phyloP scores from a whole-genome alignment of 495 filamentous ascomycete genomes.

The Chaetomium fimeti region DNA sequence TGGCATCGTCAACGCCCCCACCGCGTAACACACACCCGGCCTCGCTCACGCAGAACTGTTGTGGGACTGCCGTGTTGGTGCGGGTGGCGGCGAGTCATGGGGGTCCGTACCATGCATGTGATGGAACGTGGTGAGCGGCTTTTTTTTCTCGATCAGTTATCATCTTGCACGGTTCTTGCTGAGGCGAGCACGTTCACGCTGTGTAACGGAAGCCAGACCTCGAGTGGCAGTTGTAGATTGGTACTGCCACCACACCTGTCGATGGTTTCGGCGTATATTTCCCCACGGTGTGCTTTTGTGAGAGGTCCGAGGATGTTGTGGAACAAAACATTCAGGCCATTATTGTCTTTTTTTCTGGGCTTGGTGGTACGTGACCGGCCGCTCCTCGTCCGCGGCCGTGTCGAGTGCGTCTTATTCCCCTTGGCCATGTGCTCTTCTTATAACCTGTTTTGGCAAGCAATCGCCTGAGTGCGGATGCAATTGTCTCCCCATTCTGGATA shows the following conservation, averaged over 20 bases:
- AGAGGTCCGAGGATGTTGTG: background rate
- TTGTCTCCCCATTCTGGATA: background rate
- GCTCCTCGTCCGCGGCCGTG: background rate
- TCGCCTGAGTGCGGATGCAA: background rate
- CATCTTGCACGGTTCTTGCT: no score
- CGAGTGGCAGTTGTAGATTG: background rate
- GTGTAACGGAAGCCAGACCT: background rate
- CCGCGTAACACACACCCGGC: no score
- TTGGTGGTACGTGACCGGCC: background rate
- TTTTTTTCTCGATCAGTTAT: no score
- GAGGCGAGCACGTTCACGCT: background rate
- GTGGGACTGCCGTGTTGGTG: no score
- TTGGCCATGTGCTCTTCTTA: background rate
- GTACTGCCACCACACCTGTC: background rate
- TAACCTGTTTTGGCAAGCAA: background rate
- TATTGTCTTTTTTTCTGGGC: background rate
- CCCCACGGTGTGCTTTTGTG: background rate
- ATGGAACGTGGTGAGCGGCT: no score
- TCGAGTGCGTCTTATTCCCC: background rate
- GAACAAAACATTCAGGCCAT: background rate
- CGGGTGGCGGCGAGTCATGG: no score
- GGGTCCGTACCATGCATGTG: background rate
- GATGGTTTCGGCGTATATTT: background rate
- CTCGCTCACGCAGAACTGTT: no score
- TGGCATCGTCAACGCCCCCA: no score